Conservation (phyloP, 2,329 filamentous ascomycete species). For the Mariannaea elegans region DNA sequence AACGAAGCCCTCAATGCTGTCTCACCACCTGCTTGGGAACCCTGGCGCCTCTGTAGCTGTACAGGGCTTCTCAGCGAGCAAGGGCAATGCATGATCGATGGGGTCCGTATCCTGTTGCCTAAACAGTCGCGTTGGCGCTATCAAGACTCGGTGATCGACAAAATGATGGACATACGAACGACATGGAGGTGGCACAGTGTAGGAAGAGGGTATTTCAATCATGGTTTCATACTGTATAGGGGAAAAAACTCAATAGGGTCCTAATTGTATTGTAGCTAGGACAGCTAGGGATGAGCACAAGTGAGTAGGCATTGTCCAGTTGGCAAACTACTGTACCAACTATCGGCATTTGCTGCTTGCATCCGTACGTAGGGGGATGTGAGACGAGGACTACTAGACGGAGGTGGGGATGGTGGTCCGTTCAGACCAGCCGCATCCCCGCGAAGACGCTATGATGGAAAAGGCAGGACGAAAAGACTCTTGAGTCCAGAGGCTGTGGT, state of each 20-base stretch:
- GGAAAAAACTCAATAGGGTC: no score
- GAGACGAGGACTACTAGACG: background rate
- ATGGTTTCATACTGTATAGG: no score
- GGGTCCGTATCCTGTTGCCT: constrained; percentile 17
- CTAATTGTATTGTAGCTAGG: no score
- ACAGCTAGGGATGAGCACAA: background rate
- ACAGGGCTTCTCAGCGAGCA: background rate
- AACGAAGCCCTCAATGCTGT: background rate
- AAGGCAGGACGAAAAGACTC: background rate
- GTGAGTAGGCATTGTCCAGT: background rate
- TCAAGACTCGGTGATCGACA: background rate
- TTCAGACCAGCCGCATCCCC: constrained; percentile 11
- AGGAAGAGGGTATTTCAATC: no score
- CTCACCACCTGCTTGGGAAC: background rate
- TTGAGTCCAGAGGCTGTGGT: no score
- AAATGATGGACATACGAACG: no score
- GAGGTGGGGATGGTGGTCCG: background rate
- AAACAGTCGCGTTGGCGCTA: background rate
- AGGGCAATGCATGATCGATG: background rate
- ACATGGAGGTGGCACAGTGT: no score
- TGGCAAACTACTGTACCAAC: no score
- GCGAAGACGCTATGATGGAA: constrained; percentile 1
- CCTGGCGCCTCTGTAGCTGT: background rate
- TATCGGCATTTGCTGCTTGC: background rate
- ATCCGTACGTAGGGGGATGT: background rate